Conservation (phyloP, 345 rosid genomes). For the Tarenaya hassleriana region DNA sequence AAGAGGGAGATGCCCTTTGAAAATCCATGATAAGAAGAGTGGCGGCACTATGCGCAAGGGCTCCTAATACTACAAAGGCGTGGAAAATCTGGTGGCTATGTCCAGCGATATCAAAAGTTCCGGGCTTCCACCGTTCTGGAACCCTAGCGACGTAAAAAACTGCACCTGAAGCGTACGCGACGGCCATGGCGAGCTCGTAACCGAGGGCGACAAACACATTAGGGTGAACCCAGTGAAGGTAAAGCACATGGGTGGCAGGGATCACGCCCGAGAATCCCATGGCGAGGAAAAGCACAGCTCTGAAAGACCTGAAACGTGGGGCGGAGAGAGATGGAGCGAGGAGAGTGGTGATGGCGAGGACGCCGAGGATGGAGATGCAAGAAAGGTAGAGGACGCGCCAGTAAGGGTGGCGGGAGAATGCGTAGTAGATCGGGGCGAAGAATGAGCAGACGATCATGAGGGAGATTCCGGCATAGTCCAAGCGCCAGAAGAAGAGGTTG, state of each 20-base stretch:
- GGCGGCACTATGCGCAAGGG: constrained; percentile 79
- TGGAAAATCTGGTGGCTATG: constrained; percentile 98
- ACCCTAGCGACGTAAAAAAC: constrained; percentile 59
- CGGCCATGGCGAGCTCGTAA: constrained; percentile 74
- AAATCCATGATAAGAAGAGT: constrained; percentile 71
- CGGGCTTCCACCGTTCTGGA: constrained; percentile 92
- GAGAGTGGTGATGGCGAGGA: constrained; percentile 66
- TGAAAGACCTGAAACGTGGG: constrained; percentile 51
- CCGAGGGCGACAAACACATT: constrained; percentile 48
- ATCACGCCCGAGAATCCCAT: constrained; percentile 89
- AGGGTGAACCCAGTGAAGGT: constrained; percentile 57
- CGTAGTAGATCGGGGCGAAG: constrained; percentile 81
- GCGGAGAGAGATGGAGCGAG: constrained; percentile 65
- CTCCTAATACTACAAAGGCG: constrained; percentile 78
- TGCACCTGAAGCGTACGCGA: constrained; percentile 65
- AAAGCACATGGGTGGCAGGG: constrained; percentile 74
- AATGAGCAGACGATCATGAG: constrained; percentile 88
- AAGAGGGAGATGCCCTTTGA: constrained; percentile 53
- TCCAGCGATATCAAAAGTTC: constrained; percentile 88
- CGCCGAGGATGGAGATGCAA: constrained; percentile 55
- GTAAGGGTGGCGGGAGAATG: constrained; percentile 66
- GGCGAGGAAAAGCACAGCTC: constrained; percentile 66
- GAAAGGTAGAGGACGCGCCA: constrained; percentile 59
- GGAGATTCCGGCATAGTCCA: constrained; percentile 91
- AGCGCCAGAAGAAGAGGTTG: constrained; percentile 86